Base-by-base conservation (phyloP, 1,284 basidiomycete genomes). In the Flammula alnicola region DNA sequence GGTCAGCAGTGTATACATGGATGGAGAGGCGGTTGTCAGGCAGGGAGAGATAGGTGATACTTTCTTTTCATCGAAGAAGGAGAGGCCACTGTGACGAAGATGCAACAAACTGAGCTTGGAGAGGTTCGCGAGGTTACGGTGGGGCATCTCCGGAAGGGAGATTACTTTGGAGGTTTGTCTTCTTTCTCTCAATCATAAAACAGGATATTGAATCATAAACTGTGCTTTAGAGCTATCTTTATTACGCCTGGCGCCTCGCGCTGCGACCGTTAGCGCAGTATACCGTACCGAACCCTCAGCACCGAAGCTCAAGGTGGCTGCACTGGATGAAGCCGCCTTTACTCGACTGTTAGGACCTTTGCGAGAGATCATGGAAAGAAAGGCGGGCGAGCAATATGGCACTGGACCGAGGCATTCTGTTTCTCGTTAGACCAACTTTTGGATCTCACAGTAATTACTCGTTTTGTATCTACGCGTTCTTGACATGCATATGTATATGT, bases 1-100 rank as follows among this genome's bases (percentile, higher is more conserved):
- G 30, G 88, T 93, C 60, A 91, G 93, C 61, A 80, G 80, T 54
- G 83, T 89, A 19, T 94, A 93, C 68, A 73, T 81, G 40, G 87
- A 92, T 55, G 95, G 93, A 16, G 86, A 95, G 59, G 81, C 86
- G 11, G 91, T 99, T 14, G 91, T 99, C 48, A 78, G 76, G 44
- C 90, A 99, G 68, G 96, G 96, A 49, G 96, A 99, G 59, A 85
- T 91, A 69, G 96, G 97, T 6, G 92, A 96, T 61, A 95, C 94
- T 44, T 99, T 99, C 74, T 99, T 95, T 92, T 99, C 58, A 86
- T 99, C 45, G 95, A 98, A 65, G 91, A 93, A 58, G 96, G 96
- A 16, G 83, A 90, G 55, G 96, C 95, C 2, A 77, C 88, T 48
- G 95, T 95, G 3, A 89, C 89, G 49, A 97, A 98, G 76, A 73